Percentiles rank a stretch among this genome's conserved stretches.
These are phyloP conservation scores for Apiotrichum domesticum DNA, from an alignment of 1,284 basidiomycete species.

Conservation along the genomic window DNA sequence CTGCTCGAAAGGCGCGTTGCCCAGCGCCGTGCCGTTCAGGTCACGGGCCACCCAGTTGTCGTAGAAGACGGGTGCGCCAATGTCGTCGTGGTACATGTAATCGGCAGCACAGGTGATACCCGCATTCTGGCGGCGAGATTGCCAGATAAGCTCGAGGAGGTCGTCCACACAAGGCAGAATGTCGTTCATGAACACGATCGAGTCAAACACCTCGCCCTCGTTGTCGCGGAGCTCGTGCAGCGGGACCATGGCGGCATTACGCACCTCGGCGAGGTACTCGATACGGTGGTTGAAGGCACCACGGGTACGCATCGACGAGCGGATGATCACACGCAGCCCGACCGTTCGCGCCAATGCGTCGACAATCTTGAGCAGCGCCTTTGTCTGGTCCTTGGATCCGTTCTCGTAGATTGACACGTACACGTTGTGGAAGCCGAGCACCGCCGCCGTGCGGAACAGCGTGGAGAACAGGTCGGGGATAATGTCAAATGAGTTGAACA, in stretches of 20 bases:
- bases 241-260: conserved; percentile 88
- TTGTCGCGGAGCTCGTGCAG: conserved; percentile 83
- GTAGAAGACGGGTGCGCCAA: conserved; percentile 86
- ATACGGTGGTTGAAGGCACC: conserved; percentile 97
- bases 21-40: conserved; percentile 91
- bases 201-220: conserved; percentile 85
- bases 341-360: conserved; percentile 80
- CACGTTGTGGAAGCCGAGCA: conserved; percentile 91
- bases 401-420: conserved; percentile 98
- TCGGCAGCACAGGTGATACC: conserved; percentile 94
- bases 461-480: conserved; percentile 93
- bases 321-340: conserved; percentile 82
- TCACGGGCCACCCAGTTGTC: conserved; percentile 97
- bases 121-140: conserved; percentile 81
- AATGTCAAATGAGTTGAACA: conserved; percentile 96
- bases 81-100: conserved; percentile 95
- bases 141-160: conserved; percentile 90
- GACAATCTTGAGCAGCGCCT: conserved; percentile 85
- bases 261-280: conserved; percentile 94
- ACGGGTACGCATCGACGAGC: conserved; percentile 79
- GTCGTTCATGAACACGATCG: conserved; percentile 97
- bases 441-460: conserved; percentile 80
- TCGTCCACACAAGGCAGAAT: conserved; percentile 93
- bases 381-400: conserved; percentile 91
- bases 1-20: conserved; percentile 89